A percentile compares a stretch with the other conserved stretches of the same genome.
These are phyloP conservation scores for Claviceps pazoutovae DNA, from an alignment of 2,329 filamentous ascomycete genomes.

Conservation along the genomic window DNA sequence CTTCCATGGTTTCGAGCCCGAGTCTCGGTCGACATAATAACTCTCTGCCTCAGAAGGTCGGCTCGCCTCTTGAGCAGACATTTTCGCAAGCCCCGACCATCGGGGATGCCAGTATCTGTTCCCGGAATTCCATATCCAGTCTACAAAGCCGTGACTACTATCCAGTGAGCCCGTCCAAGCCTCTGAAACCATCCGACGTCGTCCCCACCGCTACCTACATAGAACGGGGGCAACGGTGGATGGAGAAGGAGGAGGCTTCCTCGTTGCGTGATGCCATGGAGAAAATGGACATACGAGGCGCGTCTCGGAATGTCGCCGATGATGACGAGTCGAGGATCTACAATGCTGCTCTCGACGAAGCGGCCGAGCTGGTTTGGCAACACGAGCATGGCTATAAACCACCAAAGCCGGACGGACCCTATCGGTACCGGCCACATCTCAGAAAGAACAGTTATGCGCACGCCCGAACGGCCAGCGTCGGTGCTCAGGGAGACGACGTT, in stretches of 20 bases:
- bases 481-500: constrained; percentile 30
- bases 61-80: constrained; percentile 13
- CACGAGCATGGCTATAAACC: constrained; percentile 46
- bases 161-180: constrained; percentile 25
- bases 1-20: constrained; percentile 15
- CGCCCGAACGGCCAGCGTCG: constrained; percentile 46
- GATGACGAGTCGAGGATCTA: constrained; percentile 52
- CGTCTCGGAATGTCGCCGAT: constrained; percentile 17
- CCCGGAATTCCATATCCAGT: constrained; percentile 34
- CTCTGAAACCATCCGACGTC: constrained; percentile 44
- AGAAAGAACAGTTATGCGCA: constrained; percentile 59
- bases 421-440: constrained; percentile 54
- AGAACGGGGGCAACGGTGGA: constrained; percentile 61
- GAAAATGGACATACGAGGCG: constrained; percentile 48
- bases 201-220: constrained; percentile 57
- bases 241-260: constrained; percentile 65
- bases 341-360: constrained; percentile 59
- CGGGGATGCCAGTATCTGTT: constrained; percentile 30
- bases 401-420: constrained; percentile 43
- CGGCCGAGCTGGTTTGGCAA: constrained; percentile 64
- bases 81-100: constrained; percentile 25
- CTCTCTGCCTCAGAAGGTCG: constrained; percentile 15
- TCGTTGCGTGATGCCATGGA: constrained; percentile 60
- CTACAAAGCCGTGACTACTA: constrained; percentile 38
- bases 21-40: constrained; percentile 19